A percentile compares a stretch with the other conserved stretches of the same genome.
Conservation (phyloP, 495 filamentous ascomycete genomes). For the Durotheca rogersii region DNA sequence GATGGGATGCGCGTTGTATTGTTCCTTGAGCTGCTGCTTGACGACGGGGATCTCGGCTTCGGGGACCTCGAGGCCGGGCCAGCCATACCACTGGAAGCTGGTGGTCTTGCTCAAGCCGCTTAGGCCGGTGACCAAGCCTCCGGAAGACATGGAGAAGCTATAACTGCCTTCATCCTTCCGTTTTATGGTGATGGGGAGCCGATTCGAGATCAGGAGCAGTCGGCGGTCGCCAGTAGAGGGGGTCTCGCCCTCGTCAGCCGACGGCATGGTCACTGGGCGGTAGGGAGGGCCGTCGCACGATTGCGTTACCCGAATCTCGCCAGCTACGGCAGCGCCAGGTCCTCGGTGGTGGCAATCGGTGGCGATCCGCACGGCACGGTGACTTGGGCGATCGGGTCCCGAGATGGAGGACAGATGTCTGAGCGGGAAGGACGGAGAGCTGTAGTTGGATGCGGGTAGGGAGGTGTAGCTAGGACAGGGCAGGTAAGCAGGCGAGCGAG, state of each 20-base stretch:
- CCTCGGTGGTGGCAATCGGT: background rate
- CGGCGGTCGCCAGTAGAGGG: conserved; percentile 38
- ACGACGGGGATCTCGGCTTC: conserved; percentile 66
- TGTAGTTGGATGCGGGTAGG: too few species aligned
- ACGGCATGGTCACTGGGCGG: conserved; percentile 12
- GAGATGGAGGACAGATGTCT: background rate
- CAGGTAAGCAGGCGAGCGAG: background rate
- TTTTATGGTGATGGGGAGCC: conserved; percentile 93
- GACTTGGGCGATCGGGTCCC: too few species aligned
- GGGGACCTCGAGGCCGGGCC: conserved; percentile 86
- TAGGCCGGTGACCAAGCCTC: conserved; percentile 87
- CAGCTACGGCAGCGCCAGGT: background rate
- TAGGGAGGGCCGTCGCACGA: too few species aligned
- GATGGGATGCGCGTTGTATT: conserved; percentile 72
- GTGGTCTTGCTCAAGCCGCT: conserved; percentile 88
- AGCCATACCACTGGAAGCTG: conserved; percentile 96
- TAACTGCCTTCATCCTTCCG: conserved; percentile 76
- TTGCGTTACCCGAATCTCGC: background rate
- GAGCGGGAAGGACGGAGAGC: background rate
- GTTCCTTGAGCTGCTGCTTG: conserved; percentile 66
- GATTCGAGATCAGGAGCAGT: conserved; percentile 87
- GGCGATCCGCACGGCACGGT: too few species aligned
- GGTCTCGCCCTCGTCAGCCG: conserved; percentile 27
- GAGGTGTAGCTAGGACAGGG: background rate
- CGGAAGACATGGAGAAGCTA: conserved; percentile 91